Percentiles rank a stretch among this genome's conserved stretches.
These are phyloP conservation scores for Alternaria brassicae DNA, from an alignment of 2,329 filamentous ascomycete species.

Conservation along the genomic window DNA sequence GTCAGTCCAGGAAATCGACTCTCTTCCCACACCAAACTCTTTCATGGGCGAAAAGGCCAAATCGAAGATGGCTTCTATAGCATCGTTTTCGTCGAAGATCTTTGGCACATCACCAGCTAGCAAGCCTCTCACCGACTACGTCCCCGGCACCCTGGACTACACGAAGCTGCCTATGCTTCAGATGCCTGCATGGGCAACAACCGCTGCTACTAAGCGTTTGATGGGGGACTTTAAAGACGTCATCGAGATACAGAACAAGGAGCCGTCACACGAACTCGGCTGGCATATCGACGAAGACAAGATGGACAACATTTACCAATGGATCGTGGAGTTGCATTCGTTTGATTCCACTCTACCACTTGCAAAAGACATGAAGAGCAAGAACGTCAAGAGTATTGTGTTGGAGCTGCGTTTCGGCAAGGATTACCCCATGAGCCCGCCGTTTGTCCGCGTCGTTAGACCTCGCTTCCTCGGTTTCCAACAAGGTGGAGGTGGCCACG, in stretches of 20 bases:
- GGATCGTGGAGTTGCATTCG: conserved; percentile 88
- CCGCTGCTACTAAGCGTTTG: conserved; percentile 66
- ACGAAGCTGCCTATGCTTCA: conserved; percentile 69
- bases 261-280: conserved; percentile 71
- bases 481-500: conserved; percentile 80
- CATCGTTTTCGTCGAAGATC: conserved; percentile 28
- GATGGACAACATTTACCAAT: conserved; percentile 81
- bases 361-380: conserved; percentile 73
- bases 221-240: conserved; percentile 70
- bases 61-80: conserved; percentile 31
- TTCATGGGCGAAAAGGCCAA: conserved; percentile 37
- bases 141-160: conserved; percentile 70
- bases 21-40: conserved; percentile 36
- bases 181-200: conserved; percentile 70
- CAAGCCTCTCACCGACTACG: conserved; percentile 64
- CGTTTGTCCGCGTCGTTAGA: conserved; percentile 82
- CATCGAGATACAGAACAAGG: conserved; percentile 67
- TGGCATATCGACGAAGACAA: conserved; percentile 79
- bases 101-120: conserved; percentile 27
- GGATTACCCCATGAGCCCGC: conserved; percentile 78
- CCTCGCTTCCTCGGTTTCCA: conserved; percentile 78
- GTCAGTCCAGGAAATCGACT: conserved; percentile 16
- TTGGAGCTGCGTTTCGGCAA: conserved; percentile 82
- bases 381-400: conserved; percentile 70
- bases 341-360: conserved; percentile 75